Conservation (phyloP, 2,329 filamentous ascomycete genomes). For the Xylaria hypoxylon region DNA sequence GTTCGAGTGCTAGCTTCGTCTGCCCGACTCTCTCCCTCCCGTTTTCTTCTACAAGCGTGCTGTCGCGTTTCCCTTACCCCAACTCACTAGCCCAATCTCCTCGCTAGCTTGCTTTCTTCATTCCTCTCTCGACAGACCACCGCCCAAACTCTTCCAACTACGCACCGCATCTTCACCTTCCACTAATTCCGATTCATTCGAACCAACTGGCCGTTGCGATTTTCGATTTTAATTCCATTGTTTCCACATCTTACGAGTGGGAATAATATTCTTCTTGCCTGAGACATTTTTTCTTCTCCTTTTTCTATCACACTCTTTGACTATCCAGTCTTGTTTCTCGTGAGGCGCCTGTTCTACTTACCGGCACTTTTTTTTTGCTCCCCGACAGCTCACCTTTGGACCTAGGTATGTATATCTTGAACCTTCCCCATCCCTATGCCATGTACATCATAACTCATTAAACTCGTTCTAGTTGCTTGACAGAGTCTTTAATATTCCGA, state of each 20-base stretch:
- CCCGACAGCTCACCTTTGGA: conserved; percentile 24
- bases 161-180: conserved; percentile 1
- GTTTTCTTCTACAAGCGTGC: conserved; percentile 20
- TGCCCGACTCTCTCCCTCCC: conserved; percentile 4
- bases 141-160: conserved; percentile 18
- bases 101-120: conserved; percentile 15
- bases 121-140: conserved; percentile 14
- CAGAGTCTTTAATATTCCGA: conserved; percentile 20
- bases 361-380: conserved; percentile 25
- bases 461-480: conserved; percentile 21
- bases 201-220: conserved; percentile 5
- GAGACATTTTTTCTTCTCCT: conserved; percentile 30
- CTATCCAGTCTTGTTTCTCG: conserved; percentile 31
- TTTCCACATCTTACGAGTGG: conserved; percentile 23
- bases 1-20: conserved; percentile 17
- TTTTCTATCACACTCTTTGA: conserved; percentile 34
- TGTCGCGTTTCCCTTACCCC: conserved; percentile 26
- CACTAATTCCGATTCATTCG: conserved; percentile 11
- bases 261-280: conserved; percentile 27
- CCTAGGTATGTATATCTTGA: conserved; percentile 35
- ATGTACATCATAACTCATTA: conserved; percentile 19
- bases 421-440: background rate
- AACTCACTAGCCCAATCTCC: conserved; percentile 29
- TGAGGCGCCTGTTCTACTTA: conserved; percentile 36
- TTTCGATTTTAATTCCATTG: conserved; percentile 23